Evolutionary conservation across 2,329 filamentous ascomycete genomes (phyloP), one percentile per base, ranked within the genome.

Genomic region (Neofusicoccum sp.): DNA sequence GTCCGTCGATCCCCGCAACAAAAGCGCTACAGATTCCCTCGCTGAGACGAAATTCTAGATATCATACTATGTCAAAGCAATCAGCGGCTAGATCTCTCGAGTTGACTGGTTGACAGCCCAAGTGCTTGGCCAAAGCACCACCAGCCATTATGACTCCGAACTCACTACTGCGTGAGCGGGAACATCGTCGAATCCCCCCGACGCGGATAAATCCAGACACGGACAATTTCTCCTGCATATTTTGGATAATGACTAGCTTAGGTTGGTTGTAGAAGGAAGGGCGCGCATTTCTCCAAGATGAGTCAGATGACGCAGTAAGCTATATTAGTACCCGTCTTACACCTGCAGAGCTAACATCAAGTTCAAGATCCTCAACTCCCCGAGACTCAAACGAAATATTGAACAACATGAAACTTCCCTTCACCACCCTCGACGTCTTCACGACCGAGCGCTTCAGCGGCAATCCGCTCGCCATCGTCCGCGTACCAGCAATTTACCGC

Each of bases 391-490:
- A 47, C 6, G 26, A 16, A 7, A 60, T 40, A 33, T 20, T 30
- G 33, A 20, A 20, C 26, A 40, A 20, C 7, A 56, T 43, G 28
- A 60, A 40, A 45, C 70, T 74, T 47, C 65, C 71, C 14, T 76
- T 72, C 62, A 67, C 70, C 2, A 80, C 76, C 11, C 64, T 79
- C 33, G 72, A 79, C 63, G 80, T 83, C 58, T 84, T 83, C 70
- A 82, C 80, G 4, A 66, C 70, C 3, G 75, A 71, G 16, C 73
- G 70, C 34, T 83, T 79, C 67, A 63, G 67, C 30, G 83, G 83
- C 41, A 85, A 86, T 62, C 82, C 80, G 3, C 73, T 86, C 1
- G 83, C 79, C n/a, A 76, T 86, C n/a, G 77, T 85, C 61, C 73
- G 76, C 41, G 71, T 85, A 9, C 75, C 77, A 2, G 62, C 67